These are phyloP conservation scores for Letharia lupina DNA, from an alignment of 495 filamentous ascomycete species.

Conservation along the genomic window DNA sequence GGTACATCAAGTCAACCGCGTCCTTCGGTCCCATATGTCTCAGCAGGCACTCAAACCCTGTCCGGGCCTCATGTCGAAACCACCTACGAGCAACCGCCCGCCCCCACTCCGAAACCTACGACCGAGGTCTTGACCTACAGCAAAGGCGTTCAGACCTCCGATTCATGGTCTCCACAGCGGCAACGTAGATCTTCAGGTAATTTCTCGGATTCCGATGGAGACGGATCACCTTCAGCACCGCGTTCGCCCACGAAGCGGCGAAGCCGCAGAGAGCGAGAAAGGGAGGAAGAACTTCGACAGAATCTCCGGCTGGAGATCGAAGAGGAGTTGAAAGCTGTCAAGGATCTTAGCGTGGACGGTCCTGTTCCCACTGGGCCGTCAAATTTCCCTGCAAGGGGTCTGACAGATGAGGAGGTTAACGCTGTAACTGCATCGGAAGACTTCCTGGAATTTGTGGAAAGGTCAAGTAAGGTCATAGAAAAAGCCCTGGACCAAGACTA, in stretches of 20 bases:
- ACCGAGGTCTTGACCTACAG: slow-evolving; percentile 86
- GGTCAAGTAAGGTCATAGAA: slow-evolving; percentile 94
- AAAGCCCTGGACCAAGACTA: slow-evolving; percentile 88
- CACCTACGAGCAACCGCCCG: slow-evolving; percentile 64
- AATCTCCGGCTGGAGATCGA: slow-evolving; percentile 84
- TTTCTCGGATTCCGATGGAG: slow-evolving; percentile 57
- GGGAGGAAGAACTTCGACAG: slow-evolving; percentile 81
- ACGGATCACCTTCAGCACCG: slow-evolving; percentile 28
- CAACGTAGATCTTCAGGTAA: slow-evolving; percentile 39
- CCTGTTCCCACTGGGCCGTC: slow-evolving; percentile 37
- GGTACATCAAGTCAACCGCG: slow-evolving; percentile 25
- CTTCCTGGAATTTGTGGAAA: slow-evolving; percentile 90
- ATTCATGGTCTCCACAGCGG: slow-evolving; percentile 33
- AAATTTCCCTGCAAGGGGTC: slow-evolving; percentile 70
- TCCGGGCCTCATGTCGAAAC: slow-evolving; percentile 59
- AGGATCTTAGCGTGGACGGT: slow-evolving; percentile 47
- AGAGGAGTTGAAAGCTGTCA: slow-evolving; percentile 70
- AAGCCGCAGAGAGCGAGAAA: slow-evolving; percentile 66
- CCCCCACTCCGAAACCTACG: slow-evolving; percentile 60
- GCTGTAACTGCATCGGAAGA: slow-evolving; percentile 89
- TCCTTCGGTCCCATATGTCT: slow-evolving; percentile 11
- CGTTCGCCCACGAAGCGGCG: slow-evolving; percentile 51
- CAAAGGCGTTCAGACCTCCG: slow-evolving; percentile 83
- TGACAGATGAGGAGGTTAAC: slow-evolving; percentile 78
- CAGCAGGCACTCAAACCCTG: slow-evolving; percentile 51